These are phyloP conservation scores for Boletus edulis DNA, from an alignment of 768 basidiomycete species.

Conservation along the genomic window DNA sequence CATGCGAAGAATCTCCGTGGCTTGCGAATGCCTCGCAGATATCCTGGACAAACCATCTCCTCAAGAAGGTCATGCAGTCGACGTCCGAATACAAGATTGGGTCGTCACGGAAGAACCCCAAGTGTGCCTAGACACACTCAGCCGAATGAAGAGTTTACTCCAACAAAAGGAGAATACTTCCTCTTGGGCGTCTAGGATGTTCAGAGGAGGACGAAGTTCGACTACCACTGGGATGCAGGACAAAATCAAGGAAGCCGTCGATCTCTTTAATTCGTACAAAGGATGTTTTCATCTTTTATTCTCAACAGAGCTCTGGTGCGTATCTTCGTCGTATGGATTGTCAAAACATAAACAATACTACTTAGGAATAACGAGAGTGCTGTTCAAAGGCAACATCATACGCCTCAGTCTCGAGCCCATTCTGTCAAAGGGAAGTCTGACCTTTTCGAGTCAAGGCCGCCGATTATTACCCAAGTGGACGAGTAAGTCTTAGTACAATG, in stretches of 20 bases:
- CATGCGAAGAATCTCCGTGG: conserved; percentile 5
- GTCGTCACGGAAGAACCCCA: neutral
- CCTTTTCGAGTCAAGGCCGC: neutral
- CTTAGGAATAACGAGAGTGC: neutral
- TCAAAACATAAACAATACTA: too few species aligned
- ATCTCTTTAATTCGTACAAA: neutral
- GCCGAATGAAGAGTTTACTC: neutral
- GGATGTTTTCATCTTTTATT: neutral
- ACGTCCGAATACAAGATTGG: conserved; percentile 2
- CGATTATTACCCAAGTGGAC: too few species aligned
- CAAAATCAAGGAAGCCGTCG: conserved; percentile 1
- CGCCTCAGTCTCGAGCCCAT: neutral
- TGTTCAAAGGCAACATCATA: neutral
- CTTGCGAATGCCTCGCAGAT: neutral
- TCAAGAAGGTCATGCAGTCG: neutral
- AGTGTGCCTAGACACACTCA: neutral
- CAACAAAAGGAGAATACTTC: neutral
- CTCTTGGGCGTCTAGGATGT: neutral
- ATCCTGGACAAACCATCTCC: neutral
- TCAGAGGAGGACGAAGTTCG: neutral
- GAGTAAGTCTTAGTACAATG: neutral
- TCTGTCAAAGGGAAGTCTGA: neutral
- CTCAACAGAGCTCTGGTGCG: conserved; percentile 1
- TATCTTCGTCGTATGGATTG: neutral
- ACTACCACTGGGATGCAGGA: neutral